Conservation (phyloP, 345 rosid species). For the Nephelium lappaceum region DNA sequence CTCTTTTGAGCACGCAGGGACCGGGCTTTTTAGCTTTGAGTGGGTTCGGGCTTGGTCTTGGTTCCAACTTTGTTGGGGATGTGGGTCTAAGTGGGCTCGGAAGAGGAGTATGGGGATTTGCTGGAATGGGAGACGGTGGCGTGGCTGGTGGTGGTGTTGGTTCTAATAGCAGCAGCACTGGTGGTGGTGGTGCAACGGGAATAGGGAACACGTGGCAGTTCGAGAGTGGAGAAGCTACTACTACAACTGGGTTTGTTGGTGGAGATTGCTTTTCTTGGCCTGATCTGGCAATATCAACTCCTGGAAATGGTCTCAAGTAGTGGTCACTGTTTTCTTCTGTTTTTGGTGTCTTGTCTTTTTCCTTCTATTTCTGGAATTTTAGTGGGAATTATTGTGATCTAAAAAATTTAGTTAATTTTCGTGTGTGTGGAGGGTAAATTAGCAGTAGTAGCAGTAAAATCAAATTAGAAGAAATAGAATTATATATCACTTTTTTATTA, state of each 20-base stretch:
- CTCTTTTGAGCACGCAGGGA: constrained; percentile 66
- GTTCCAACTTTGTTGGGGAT: constrained; percentile 63
- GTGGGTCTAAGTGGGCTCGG: constrained; percentile 77
- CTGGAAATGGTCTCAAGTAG: constrained; percentile 78
- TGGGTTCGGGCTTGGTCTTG: constrained; percentile 78
- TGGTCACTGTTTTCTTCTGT: constrained; percentile 29
- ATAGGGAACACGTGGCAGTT: constrained; percentile 75
- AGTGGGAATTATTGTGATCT: constrained; percentile 14
- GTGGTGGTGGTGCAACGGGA: constrained; percentile 32
- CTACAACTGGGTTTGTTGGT: constrained; percentile 44
- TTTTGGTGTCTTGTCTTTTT: not conserved
- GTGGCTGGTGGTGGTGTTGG: constrained; percentile 25
- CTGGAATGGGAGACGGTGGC: constrained; percentile 48
- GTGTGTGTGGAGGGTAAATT: constrained; percentile 19
- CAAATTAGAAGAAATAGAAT: constrained; percentile 11
- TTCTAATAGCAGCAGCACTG: not conserved
- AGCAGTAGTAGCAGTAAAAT: not conserved
- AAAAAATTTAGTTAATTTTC: constrained; percentile 17
- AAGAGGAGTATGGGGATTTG: constrained; percentile 77
- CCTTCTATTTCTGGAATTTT: not conserved
- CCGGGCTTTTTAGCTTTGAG: constrained; percentile 67
- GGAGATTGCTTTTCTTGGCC: constrained; percentile 89
- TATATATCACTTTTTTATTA: constrained; percentile 6
- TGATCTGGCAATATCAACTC: constrained; percentile 89
- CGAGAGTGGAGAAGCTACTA: constrained; percentile 51